Conservation (phyloP, 2,329 filamentous ascomycete genomes). For the Blastomyces emzantsi region DNA sequence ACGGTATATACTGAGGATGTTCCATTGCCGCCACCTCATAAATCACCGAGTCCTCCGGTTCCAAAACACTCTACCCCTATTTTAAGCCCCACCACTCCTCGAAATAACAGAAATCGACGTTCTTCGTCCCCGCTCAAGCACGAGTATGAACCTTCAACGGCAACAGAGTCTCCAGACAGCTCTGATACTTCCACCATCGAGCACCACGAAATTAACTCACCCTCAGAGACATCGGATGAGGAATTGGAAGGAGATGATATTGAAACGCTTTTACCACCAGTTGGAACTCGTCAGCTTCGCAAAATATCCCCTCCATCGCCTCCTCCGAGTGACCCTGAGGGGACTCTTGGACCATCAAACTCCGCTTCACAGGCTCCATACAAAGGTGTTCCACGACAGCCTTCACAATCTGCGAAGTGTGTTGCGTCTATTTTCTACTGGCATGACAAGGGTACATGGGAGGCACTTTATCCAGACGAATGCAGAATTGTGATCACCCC, state of each 20-base stretch:
- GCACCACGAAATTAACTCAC: conserved; percentile 39
- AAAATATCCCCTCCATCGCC: conserved; percentile 33
- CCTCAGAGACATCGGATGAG: conserved; percentile 47
- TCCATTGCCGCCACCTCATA: conserved; percentile 41
- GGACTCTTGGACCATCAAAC: conserved; percentile 66
- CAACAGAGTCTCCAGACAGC: conserved; percentile 48
- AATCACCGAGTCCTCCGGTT: conserved; percentile 41
- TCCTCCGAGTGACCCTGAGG: conserved; percentile 32
- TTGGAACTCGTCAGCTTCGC: conserved; percentile 29
- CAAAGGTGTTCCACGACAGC: conserved; percentile 42
- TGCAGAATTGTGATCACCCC: conserved; percentile 55
- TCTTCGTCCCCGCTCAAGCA: conserved; percentile 93
- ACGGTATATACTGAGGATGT: conserved; percentile 25
- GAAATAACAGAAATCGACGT: conserved; percentile 50
- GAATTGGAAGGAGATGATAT: conserved; percentile 46
- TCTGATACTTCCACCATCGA: conserved; percentile 50
- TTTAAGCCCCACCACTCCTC: conserved; percentile 41
- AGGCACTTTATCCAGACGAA: conserved; percentile 52
- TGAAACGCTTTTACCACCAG: conserved; percentile 28
- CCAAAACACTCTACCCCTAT: conserved; percentile 33
- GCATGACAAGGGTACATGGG: conserved; percentile 55
- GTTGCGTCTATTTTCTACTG: conserved; percentile 55
- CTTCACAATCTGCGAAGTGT: conserved; percentile 44
- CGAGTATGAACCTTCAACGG: conserved; percentile 83
- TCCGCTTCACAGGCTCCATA: conserved; percentile 71